These are phyloP conservation scores for Amphichorda felina DNA, from an alignment of 2,329 filamentous ascomycete species.

Conservation along the genomic window DNA sequence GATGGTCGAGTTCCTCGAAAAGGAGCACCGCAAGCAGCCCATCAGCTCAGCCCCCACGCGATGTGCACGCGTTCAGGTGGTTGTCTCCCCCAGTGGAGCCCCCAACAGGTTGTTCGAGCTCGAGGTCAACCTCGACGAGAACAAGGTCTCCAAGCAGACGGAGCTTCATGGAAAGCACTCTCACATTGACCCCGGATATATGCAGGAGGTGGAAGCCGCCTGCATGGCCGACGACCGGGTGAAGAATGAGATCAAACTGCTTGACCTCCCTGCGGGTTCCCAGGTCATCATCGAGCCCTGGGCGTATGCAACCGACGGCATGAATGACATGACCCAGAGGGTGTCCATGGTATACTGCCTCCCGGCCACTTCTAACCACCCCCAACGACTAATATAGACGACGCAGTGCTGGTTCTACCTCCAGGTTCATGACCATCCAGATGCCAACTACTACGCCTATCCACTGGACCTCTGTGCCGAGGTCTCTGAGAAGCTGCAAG, in stretches of 20 bases:
- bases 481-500: conserved; percentile 29
- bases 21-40: conserved; percentile 18
- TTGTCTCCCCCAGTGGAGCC: conserved; percentile 10
- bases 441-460: conserved; percentile 44
- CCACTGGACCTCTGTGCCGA: conserved; percentile 39
- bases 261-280: conserved; percentile 30
- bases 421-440: conserved; percentile 21
- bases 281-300: conserved; percentile 39
- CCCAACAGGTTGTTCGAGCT: conserved; percentile 14
- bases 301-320: conserved; percentile 42
- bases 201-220: conserved; percentile 32
- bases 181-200: conserved; percentile 33
- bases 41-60: conserved; percentile 11
- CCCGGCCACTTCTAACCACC: neutral
- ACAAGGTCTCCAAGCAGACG: conserved; percentile 12
- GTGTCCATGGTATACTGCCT: conserved; percentile 31
- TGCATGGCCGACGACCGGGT: conserved; percentile 30
- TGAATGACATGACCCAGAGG: conserved; percentile 34
- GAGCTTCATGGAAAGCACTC: conserved; percentile 28
- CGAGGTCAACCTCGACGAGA: conserved; percentile 14
- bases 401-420: conserved; percentile 13
- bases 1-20: conserved; percentile 30
- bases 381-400: too few species aligned
- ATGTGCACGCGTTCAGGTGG: conserved; percentile 24
- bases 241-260: conserved; percentile 25